Base-by-base conservation (phyloP, 106 monocot species). In the Apostasia ramifera region DNA sequence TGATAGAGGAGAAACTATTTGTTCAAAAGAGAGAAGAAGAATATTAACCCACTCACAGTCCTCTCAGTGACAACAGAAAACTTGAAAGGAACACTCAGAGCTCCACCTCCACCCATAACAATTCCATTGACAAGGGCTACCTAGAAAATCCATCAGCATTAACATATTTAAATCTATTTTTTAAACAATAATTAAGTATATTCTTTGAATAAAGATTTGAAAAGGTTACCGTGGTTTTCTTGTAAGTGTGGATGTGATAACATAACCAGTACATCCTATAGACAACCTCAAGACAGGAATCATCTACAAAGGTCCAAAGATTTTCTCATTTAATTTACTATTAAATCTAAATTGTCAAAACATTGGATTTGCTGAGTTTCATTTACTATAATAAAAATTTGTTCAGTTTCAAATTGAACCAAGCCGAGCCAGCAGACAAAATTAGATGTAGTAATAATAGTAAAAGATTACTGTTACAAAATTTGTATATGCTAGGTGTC, bases 201-300 rank as follows among this genome's bases (percentile, higher is more conserved):
- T 40, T 68, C 13, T 15, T 40, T 51, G 40, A 6, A 14, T 1
- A 70, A 6, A 73, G 3, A 48, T 15, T 64, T 11, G 65, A 62
- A 66, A 61, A 2, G 9, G 45, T 47, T 86, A 95, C 95, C 83
- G 48, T 74, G 6, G 82, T 79, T 71, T 89, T 95, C 84, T 81
- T 84, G 54, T 91, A 95, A 41, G 91, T 91, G 71, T 95, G 91
- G 48, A 95, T 85, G 58, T 95, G 95, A 75, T 95, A 81, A 58
- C 95, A 95, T 47, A 95, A 70, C 95, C 95, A 95, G 56, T 95
- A 95, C 91, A 95, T 95, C 77, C 91, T 81, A 62, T 95, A 95
- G 0, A 89, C 95, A 73, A 89, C 95, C 63, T 95, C 91, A 8
- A 91, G 86, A 60, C 81, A 86, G 8, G 79, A 81, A 80, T 91